phyloP scores from a whole-genome alignment of 1,284 basidiomycete species.

The Rhodotorula sp. region DNA sequence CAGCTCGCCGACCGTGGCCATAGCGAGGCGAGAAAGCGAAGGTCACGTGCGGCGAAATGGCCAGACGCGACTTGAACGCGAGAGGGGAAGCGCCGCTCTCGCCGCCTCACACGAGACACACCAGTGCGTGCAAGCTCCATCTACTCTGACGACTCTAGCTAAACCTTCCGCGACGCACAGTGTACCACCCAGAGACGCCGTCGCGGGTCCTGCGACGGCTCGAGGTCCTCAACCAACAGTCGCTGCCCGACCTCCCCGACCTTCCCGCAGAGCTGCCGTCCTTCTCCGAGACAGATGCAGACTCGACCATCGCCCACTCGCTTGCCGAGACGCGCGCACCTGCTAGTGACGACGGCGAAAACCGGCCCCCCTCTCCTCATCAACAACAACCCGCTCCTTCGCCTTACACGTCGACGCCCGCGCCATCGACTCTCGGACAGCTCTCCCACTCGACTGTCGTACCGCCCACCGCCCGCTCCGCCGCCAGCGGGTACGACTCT shows the following conservation, averaged over 20 bases:
- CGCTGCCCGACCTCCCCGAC: conserved; percentile 40
- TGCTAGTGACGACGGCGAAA: conserved; percentile 7
- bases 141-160: too few species aligned
- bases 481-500: conserved; percentile 12
- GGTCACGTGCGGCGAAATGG: too few species aligned
- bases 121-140: too few species aligned
- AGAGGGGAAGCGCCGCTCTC: too few species aligned
- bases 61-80: too few species aligned
- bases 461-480: background rate
- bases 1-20: too few species aligned
- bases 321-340: conserved; percentile 6
- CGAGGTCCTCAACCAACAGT: conserved; percentile 32
- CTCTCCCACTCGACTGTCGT: conserved; percentile 10
- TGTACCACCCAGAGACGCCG: conserved; percentile 43
- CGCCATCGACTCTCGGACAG: conserved; percentile 5
- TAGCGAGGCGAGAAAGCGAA: too few species aligned
- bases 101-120: too few species aligned
- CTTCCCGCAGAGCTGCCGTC: conserved; percentile 32
- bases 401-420: conserved; percentile 36
- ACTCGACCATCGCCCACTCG: conserved; percentile 29
- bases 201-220: conserved; percentile 43
- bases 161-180: background rate
- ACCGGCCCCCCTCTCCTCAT: background rate
- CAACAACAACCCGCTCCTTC: conserved; percentile 7
- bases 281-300: conserved; percentile 34